A percentile compares a stretch with the other conserved stretches of the same genome.
phyloP scores from a whole-genome alignment of 2,329 filamentous ascomycete genomes.

The Aspergillus fructus region DNA sequence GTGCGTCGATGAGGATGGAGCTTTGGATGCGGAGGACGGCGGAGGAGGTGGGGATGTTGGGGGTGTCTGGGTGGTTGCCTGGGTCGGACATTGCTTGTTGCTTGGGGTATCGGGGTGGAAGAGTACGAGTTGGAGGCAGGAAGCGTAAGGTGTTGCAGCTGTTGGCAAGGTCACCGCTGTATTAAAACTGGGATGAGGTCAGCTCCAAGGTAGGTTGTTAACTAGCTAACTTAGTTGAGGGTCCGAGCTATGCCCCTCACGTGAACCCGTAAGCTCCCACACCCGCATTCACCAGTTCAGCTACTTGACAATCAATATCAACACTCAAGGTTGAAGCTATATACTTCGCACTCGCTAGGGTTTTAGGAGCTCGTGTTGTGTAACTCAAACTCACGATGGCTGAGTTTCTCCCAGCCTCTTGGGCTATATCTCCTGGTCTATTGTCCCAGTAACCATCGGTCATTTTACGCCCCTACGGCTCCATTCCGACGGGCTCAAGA shows the following conservation, averaged over 20 bases:
- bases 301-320: too few species aligned
- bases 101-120: background rate
- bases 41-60: conserved; percentile 31
- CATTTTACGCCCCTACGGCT: too few species aligned
- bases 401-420: too few species aligned
- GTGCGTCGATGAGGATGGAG: conserved; percentile 40
- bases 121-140: background rate
- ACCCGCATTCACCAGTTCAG: too few species aligned
- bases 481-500: too few species aligned
- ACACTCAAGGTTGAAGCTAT: too few species aligned
- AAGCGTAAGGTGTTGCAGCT: background rate
- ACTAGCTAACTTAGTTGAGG: background rate
- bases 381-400: too few species aligned
- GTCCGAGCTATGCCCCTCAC: background rate
- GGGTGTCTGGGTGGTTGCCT: conserved; percentile 19
- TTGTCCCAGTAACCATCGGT: too few species aligned
- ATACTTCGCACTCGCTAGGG: too few species aligned
- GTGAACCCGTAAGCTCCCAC: background rate
- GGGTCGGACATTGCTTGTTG: background rate
- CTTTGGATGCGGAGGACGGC: conserved; percentile 33
- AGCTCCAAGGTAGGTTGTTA: background rate
- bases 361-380: too few species aligned
- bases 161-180: background rate
- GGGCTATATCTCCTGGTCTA: too few species aligned
- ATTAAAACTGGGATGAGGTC: background rate